These are phyloP conservation scores for Brassica cretica DNA, from an alignment of 345 rosid genomes.

Conservation along the genomic window DNA sequence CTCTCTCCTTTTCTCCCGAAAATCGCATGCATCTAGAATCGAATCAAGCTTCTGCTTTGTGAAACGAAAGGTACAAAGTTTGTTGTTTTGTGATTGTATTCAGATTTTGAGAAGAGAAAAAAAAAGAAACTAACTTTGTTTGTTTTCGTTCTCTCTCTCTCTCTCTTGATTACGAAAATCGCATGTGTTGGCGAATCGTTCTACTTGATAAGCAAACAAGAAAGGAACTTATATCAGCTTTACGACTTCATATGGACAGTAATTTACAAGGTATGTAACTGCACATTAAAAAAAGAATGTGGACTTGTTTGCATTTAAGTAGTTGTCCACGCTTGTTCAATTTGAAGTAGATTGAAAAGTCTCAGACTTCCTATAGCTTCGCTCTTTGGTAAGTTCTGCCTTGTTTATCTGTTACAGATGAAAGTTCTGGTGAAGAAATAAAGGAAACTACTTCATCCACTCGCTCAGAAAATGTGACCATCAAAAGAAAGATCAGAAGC, in stretches of 20 bases:
- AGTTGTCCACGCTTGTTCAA: not conserved
- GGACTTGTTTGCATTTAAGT: not conserved
- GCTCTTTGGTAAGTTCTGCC: not conserved
- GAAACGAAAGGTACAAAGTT: no score
- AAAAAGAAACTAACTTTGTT: no score
- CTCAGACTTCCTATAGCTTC: not conserved
- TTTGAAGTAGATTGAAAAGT: not conserved
- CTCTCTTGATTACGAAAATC: no score
- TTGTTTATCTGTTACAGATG: conserved; percentile 44
- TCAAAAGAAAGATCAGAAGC: conserved; percentile 37
- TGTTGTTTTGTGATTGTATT: no score
- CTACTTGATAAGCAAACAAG: conserved; percentile 39
- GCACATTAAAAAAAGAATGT: not conserved
- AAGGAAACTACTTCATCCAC: conserved; percentile 36
- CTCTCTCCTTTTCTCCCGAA: no score
- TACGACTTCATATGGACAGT: conserved; percentile 52
- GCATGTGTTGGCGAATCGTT: no score
- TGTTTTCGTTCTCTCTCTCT: no score
- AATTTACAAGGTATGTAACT: conserved; percentile 50
- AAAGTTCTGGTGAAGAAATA: conserved; percentile 39
- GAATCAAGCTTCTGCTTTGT: no score
- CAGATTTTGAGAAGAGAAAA: no score
- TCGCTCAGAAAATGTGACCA: conserved; percentile 32
- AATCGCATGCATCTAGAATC: no score
- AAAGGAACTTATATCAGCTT: conserved; percentile 57